Percentiles rank a stretch among this genome's conserved stretches.
Evolutionary conservation across 257 asterid species (phyloP).

Genomic region (Henckelia pumila): DNA sequence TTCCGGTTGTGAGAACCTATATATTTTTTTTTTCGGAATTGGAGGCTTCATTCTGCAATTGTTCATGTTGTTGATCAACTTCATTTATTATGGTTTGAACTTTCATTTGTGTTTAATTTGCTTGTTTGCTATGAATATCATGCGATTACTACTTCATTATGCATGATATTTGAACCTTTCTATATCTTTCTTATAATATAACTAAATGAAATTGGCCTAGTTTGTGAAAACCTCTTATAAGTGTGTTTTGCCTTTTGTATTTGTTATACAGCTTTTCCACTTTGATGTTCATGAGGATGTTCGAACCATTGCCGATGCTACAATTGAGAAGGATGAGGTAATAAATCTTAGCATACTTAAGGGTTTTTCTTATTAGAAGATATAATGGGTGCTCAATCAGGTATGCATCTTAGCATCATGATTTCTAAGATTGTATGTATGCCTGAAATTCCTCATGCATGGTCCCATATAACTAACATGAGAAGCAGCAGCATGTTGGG

Average conservation of each 20-base stretch:
- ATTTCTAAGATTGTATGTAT: not conserved
- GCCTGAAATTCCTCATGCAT: conserved; percentile 1
- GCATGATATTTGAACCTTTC: not conserved
- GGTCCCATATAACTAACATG: conserved; percentile 2
- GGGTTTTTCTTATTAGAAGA: conserved; percentile 2
- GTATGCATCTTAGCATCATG: not conserved
- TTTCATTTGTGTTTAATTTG: not conserved
- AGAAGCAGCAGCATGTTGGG: not conserved
- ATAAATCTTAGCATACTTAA: conserved; percentile 20
- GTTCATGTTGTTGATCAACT: not conserved
- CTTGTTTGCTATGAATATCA: not conserved
- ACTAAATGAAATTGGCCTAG: not conserved
- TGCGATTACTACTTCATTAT: not conserved
- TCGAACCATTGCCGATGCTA: conserved; percentile 92
- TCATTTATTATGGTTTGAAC: not conserved
- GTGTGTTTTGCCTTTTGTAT: not conserved
- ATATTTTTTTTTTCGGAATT: too few species aligned
- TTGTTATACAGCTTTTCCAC: conserved; percentile 79
- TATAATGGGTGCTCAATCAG: not conserved
- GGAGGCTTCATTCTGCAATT: not conserved
- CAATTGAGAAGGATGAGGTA: conserved; percentile 98
- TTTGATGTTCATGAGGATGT: conserved; percentile 99
- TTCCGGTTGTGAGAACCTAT: not conserved
- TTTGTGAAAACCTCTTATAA: not conserved
- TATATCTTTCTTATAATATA: not conserved